Conservation (phyloP, 768 basidiomycete species). For the Rossbeevera mucosa region DNA sequence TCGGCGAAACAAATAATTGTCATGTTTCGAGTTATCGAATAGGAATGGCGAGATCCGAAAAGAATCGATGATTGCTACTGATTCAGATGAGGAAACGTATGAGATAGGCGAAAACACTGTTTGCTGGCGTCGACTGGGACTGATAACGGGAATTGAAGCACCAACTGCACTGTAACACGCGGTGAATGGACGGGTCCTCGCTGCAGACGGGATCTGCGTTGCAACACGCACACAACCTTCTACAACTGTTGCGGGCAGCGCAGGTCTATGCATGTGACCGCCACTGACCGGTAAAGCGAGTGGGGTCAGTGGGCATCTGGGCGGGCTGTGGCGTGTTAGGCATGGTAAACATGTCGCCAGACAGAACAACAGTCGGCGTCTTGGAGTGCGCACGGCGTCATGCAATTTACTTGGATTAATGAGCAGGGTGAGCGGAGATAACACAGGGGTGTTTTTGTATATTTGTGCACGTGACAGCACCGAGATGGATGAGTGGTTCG, state of each 20-base stretch:
- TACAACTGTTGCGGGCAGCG: constrained; percentile 84
- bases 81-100: constrained; percentile 93
- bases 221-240: constrained; percentile 97
- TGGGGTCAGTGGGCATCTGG: too few relatives aligned
- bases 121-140: neutral
- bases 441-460: constrained; percentile 22
- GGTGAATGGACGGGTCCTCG: constrained; percentile 70
- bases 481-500: constrained; percentile 7
- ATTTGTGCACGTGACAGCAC: neutral
- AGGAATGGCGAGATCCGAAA: constrained; percentile 62
- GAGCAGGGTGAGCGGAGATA: constrained; percentile 82
- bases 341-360: constrained; percentile 76
- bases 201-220: constrained; percentile 78
- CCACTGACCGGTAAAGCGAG: too few relatives aligned
- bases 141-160: constrained; percentile 62
- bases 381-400: constrained; percentile 77
- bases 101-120: constrained; percentile 67
- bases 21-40: constrained; percentile 5
- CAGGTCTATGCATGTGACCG: constrained; percentile 91
- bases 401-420: constrained; percentile 84
- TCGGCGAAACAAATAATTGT: constrained; percentile 75
- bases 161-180: constrained; percentile 90
- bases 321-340: constrained; percentile 47
- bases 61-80: constrained; percentile 80
- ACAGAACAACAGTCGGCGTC: constrained; percentile 10